A percentile compares a stretch with the other conserved stretches of the same genome.
These are phyloP conservation scores for Aspergillus phoenicis DNA, from an alignment of 2,329 filamentous ascomycete genomes.

Conservation along the genomic window DNA sequence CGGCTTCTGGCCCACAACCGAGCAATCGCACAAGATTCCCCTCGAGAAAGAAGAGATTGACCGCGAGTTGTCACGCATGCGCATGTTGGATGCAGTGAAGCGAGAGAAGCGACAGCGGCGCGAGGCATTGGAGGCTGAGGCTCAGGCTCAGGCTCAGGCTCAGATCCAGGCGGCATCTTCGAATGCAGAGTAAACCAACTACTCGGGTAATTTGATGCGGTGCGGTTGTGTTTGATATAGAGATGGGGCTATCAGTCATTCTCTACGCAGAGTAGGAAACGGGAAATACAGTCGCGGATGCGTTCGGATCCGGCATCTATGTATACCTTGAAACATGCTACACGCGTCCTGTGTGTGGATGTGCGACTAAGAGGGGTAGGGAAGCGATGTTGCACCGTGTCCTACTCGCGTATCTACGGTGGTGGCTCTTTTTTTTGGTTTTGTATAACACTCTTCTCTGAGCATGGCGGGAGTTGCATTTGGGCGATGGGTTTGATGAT, in stretches of 20 bases:
- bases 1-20: constrained; percentile 85
- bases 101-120: constrained; percentile 51
- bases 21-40: constrained; percentile 57
- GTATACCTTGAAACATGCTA: background rate
- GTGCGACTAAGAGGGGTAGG: background rate
- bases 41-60: constrained; percentile 64
- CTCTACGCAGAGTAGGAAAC: background rate
- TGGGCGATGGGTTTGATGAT: constrained; percentile 6
- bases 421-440: background rate
- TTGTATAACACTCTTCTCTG: constrained; percentile 40
- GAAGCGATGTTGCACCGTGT: constrained; percentile 22
- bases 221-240: constrained; percentile 16
- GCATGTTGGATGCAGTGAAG: constrained; percentile 52
- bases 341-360: background rate
- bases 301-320: background rate
- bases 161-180: constrained; percentile 11
- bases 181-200: constrained; percentile 19
- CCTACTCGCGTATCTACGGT: constrained; percentile 16
- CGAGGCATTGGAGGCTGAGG: constrained; percentile 26
- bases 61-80: constrained; percentile 73
- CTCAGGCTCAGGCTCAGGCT: constrained; percentile 13
- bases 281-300: background rate
- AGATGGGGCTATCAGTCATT: background rate
- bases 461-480: constrained; percentile 33
- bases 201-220: background rate